Conservation (phyloP, 2,329 filamentous ascomycete genomes). For the Scedosporium apiospermum region DNA sequence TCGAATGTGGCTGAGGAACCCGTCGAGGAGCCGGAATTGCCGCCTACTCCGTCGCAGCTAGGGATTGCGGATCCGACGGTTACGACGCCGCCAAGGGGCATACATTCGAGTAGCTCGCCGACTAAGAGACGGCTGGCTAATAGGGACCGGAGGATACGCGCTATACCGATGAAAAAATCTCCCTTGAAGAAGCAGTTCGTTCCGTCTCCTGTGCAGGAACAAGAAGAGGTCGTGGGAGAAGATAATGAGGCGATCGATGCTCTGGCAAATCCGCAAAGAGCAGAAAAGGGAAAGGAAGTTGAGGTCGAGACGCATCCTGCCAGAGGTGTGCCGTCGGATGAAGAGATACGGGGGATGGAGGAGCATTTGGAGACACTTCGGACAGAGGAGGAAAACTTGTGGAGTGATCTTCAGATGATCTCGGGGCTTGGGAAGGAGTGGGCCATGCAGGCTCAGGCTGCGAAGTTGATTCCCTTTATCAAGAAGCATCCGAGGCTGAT, state of each 20-base stretch:
- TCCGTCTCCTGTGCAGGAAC: slow-evolving; percentile 10
- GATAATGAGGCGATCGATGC: slow-evolving; percentile 2
- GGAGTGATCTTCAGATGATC: slow-evolving; percentile 46
- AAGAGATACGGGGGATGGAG: slow-evolving; percentile 39
- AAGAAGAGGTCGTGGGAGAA: neutral
- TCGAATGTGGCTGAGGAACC: slow-evolving; percentile 13
- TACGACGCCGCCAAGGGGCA: slow-evolving; percentile 46
- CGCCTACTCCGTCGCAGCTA: slow-evolving; percentile 43
- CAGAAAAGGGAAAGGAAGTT: neutral
- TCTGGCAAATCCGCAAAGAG: slow-evolving; percentile 6
- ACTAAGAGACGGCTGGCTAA: neutral
- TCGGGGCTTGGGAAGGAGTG: slow-evolving; percentile 9
- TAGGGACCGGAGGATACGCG: neutral
- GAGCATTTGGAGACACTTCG: slow-evolving; percentile 41
- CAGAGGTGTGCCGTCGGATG: slow-evolving; percentile 29
- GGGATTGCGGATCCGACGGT: slow-evolving; percentile 41
- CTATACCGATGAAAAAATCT: slow-evolving; percentile 39
- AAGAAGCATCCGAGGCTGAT: slow-evolving; percentile 27
- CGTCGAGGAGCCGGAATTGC: slow-evolving; percentile 43
- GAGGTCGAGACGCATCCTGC: slow-evolving; percentile 21
- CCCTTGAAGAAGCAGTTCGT: slow-evolving; percentile 36
- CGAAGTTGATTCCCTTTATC: slow-evolving; percentile 6
- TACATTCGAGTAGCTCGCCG: slow-evolving; percentile 23
- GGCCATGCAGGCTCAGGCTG: neutral
- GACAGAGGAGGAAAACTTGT: slow-evolving; percentile 45